Conservation (phyloP, 2,329 filamentous ascomycete species). For the Cercospora beticola region DNA sequence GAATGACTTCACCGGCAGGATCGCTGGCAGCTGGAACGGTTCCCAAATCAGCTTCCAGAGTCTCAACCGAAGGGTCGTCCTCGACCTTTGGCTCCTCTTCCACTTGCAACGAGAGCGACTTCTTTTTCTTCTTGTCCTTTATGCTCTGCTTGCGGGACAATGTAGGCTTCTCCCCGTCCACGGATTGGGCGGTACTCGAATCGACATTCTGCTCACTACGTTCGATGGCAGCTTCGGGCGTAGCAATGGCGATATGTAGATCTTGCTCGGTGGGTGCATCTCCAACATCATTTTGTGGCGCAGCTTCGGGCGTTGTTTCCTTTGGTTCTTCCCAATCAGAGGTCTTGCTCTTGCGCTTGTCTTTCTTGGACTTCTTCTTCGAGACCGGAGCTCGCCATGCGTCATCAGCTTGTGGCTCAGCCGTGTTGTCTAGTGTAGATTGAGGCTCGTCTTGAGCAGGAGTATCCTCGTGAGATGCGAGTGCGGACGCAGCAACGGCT, state of each 20-base stretch:
- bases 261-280: background rate
- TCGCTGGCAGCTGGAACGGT: background rate
- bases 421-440: background rate
- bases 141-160: constrained; percentile 26
- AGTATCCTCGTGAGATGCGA: background rate
- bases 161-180: constrained; percentile 7
- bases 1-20: constrained; percentile 4
- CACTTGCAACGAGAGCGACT: constrained; percentile 1
- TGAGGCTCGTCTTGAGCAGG: background rate
- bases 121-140: constrained; percentile 29
- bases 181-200: background rate
- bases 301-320: background rate
- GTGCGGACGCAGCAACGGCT: background rate
- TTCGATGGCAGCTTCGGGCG: background rate
- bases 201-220: background rate
- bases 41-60: background rate
- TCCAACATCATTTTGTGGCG: background rate
- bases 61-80: background rate
- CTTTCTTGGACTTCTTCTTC: constrained; percentile 35
- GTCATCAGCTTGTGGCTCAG: background rate
- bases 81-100: constrained; percentile 3
- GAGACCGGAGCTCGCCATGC: background rate
- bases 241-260: background rate
- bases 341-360: constrained; percentile 22
- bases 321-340: background rate